phyloP scores from a whole-genome alignment of 1,284 basidiomycete species.

The Cystobasidium sp. region DNA sequence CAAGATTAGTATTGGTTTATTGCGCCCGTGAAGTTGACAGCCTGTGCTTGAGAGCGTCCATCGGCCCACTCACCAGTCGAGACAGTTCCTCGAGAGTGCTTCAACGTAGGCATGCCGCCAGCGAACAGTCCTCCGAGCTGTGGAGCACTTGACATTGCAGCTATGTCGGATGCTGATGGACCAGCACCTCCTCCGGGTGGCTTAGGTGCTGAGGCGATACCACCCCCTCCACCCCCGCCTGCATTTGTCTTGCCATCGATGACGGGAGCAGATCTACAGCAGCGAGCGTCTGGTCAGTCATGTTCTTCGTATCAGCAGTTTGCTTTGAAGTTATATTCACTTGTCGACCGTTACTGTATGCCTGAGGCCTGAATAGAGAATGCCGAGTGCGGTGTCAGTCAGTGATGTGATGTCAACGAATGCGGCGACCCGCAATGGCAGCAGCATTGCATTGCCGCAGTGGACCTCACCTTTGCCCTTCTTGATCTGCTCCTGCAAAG shows the following conservation, averaged over 20 bases:
- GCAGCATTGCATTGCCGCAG: background rate
- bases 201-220: constrained; percentile 24
- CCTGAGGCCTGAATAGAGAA: constrained; percentile 14
- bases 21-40: background rate
- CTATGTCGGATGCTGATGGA: constrained; percentile 23
- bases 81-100: constrained; percentile 23
- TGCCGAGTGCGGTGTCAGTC: background rate
- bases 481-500: constrained; percentile 31
- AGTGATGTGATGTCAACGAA: constrained; percentile 1
- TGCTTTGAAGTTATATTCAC: background rate
- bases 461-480: constrained; percentile 25
- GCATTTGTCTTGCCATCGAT: constrained; percentile 13
- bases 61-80: constrained; percentile 26
- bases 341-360: constrained; percentile 25
- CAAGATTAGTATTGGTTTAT: background rate
- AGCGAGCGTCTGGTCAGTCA: background rate
- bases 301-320: background rate
- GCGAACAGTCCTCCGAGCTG: constrained; percentile 41
- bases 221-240: constrained; percentile 26
- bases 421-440: background rate
- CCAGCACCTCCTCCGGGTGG: constrained; percentile 25
- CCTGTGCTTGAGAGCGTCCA: background rate
- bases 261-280: constrained; percentile 28
- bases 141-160: constrained; percentile 35
- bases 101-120: constrained; percentile 37